Conservation (phyloP, 768 basidiomycete species). For the Suillus weaverae region DNA sequence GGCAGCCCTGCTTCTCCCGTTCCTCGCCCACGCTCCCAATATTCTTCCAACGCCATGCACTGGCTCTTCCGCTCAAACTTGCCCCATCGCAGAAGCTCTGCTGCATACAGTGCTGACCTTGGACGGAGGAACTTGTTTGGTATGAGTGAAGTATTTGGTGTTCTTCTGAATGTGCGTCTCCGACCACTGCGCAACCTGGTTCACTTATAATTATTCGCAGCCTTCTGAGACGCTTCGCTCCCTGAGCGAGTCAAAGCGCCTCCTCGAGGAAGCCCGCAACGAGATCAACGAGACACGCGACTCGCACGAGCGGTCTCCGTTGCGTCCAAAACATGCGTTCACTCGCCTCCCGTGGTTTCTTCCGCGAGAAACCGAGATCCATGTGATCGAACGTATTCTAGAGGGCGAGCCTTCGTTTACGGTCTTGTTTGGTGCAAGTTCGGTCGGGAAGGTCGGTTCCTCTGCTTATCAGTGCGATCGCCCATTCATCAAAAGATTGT, state of each 20-base stretch:
- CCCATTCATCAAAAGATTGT: slow-evolving; percentile 6
- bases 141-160: slow-evolving; percentile 74
- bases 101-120: slow-evolving; percentile 57
- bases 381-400: slow-evolving; percentile 62
- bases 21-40: slow-evolving; percentile 29
- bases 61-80: slow-evolving; percentile 79
- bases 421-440: slow-evolving; percentile 76
- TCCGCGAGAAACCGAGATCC: slow-evolving; percentile 63
- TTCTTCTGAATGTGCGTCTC: slow-evolving; percentile 66
- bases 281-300: slow-evolving; percentile 73
- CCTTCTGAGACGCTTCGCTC: slow-evolving; percentile 79
- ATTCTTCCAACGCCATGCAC: slow-evolving; percentile 45
- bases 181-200: slow-evolving; percentile 12
- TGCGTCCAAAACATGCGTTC: slow-evolving; percentile 75
- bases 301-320: slow-evolving; percentile 44
- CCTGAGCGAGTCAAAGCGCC: slow-evolving; percentile 71
- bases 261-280: slow-evolving; percentile 74
- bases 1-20: slow-evolving; percentile 20
- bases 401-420: slow-evolving; percentile 77
- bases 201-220: slow-evolving; percentile 34
- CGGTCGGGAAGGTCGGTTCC: slow-evolving; percentile 68
- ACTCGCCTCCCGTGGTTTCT: slow-evolving; percentile 75
- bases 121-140: slow-evolving; percentile 77
- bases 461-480: not conserved
- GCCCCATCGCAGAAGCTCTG: slow-evolving; percentile 58